These are phyloP conservation scores for Fusarium tjaetaba DNA, from an alignment of 2,329 filamentous ascomycete species.

Conservation along the genomic window DNA sequence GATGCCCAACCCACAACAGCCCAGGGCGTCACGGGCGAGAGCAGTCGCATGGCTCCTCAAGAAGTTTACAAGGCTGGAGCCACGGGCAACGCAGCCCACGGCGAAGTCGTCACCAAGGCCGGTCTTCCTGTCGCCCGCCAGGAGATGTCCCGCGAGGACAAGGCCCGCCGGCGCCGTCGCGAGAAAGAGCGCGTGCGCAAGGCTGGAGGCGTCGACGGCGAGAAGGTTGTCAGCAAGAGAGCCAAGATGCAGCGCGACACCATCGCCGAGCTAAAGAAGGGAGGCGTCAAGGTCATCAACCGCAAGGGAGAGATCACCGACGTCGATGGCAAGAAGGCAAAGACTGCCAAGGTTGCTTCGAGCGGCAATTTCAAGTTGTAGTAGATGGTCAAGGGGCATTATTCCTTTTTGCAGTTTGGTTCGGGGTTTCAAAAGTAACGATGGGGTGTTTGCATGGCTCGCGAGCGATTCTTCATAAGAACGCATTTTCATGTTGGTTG, in stretches of 20 bases:
- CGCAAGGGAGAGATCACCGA: conserved; percentile 87
- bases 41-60: conserved; percentile 88
- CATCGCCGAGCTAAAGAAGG: conserved; percentile 78
- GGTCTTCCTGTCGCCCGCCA: conserved; percentile 82
- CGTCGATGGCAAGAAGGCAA: conserved; percentile 81
- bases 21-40: conserved; percentile 73
- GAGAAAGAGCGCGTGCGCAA: conserved; percentile 88
- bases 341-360: conserved; percentile 59
- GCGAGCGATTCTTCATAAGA: conserved; percentile 38
- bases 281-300: conserved; percentile 90
- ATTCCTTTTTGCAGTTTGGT: conserved; percentile 16
- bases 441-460: conserved; percentile 33
- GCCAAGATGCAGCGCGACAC: conserved; percentile 59
- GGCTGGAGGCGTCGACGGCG: conserved; percentile 60
- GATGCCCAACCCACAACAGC: conserved; percentile 90
- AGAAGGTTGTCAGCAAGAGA: conserved; percentile 67
- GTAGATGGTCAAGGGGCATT: conserved; percentile 47
- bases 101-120: conserved; percentile 80
- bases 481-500: conserved; percentile 31
- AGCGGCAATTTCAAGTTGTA: conserved; percentile 72
- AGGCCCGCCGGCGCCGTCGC: conserved; percentile 76
- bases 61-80: conserved; percentile 86
- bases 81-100: conserved; percentile 69
- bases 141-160: conserved; percentile 90
- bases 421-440: conserved; percentile 17